Conservation (phyloP, 2,329 filamentous ascomycete species). For the Claviceps sp. region DNA sequence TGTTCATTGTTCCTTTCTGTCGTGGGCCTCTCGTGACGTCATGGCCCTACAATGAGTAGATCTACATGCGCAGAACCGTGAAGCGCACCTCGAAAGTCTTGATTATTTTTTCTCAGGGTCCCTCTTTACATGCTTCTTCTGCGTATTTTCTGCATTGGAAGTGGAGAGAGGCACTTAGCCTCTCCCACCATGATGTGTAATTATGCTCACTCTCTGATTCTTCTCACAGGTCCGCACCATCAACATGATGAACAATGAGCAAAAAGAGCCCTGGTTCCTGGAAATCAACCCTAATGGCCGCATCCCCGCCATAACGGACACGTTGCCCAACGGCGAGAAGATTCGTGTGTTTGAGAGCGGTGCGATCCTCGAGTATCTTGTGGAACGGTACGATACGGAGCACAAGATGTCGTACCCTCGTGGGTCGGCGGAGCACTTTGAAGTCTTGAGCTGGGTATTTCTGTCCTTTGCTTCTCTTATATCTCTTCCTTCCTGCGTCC, state of each 20-base stretch:
- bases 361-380: constrained; percentile 72
- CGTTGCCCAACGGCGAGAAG: constrained; percentile 54
- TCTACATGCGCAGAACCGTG: too few relatives aligned
- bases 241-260: constrained; percentile 59
- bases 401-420: constrained; percentile 70
- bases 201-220: neutral
- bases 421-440: constrained; percentile 62
- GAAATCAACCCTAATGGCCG: constrained; percentile 88
- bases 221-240: constrained; percentile 41
- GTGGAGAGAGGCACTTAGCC: too few relatives aligned
- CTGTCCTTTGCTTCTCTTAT: neutral
- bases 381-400: constrained; percentile 67
- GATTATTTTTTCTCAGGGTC: neutral
- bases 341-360: constrained; percentile 76
- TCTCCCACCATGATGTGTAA: too few relatives aligned
- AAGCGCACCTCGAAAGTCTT: neutral
- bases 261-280: constrained; percentile 79
- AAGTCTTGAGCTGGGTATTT: constrained; percentile 62
- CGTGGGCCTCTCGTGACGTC: neutral
- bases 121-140: neutral
- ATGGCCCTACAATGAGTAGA: too few relatives aligned
- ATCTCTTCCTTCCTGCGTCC: neutral
- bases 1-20: neutral
- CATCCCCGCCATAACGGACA: constrained; percentile 78
- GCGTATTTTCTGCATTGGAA: too few relatives aligned